phyloP scores from a whole-genome alignment of 2,329 filamentous ascomycete species.

The Paradendryphiella salina region DNA sequence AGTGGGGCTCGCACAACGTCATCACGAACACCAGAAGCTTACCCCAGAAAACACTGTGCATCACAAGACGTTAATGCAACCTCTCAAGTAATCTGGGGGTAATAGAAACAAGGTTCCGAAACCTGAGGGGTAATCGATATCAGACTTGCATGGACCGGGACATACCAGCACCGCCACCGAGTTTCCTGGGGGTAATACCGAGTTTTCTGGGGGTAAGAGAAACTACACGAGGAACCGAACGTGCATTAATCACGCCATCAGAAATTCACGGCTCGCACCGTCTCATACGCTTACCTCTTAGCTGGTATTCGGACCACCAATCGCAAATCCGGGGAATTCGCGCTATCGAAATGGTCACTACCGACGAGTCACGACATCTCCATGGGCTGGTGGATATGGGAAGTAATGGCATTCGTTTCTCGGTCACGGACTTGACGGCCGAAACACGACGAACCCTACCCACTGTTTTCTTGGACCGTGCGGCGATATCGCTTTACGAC shows the following conservation, averaged over 20 bases:
- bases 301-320: conserved; percentile 17
- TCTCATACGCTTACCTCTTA: conserved; percentile 15
- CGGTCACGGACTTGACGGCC: conserved; percentile 78
- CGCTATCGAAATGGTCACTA: conserved; percentile 16
- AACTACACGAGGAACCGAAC: conserved; percentile 16
- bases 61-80: conserved; percentile 25
- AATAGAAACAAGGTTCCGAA: conserved; percentile 30
- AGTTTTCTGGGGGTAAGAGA: conserved; percentile 31
- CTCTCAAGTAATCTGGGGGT: conserved; percentile 38
- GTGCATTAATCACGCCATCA: conserved; percentile 29
- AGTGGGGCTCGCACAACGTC: conserved; percentile 21
- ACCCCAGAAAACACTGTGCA: conserved; percentile 20
- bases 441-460: conserved; percentile 71
- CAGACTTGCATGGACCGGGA: conserved; percentile 18
- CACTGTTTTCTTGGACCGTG: conserved; percentile 77
- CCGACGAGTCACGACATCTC: conserved; percentile 26
- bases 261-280: conserved; percentile 22
- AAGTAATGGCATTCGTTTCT: conserved; percentile 90
- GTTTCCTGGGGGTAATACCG: conserved; percentile 30
- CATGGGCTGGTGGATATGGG: conserved; percentile 46
- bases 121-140: conserved; percentile 22
- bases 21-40: conserved; percentile 17
- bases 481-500: conserved; percentile 84
- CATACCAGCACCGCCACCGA: conserved; percentile 20
- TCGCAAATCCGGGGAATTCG: conserved; percentile 22